These are phyloP conservation scores for Backusella tuberculispora DNA, from an alignment of 192 early-diverging fungal genomes.

Conservation along the genomic window DNA sequence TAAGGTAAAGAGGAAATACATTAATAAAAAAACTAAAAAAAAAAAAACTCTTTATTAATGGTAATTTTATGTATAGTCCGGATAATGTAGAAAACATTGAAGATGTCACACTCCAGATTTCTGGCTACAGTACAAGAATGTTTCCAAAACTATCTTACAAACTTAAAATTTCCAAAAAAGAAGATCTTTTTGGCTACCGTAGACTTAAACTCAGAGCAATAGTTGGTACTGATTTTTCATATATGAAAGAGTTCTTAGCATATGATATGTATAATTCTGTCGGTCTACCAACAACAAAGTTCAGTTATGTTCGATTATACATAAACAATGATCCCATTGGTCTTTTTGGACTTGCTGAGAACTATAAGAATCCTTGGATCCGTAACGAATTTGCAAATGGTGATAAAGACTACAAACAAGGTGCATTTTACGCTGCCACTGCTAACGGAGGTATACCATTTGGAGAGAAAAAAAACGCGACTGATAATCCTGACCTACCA, in stretches of 20 bases:
- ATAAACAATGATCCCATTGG: conserved; percentile 7
- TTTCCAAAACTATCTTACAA: conserved; percentile 15
- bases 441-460: neutral
- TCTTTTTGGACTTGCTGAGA: conserved; percentile 21
- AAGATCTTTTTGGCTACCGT: conserved; percentile 17
- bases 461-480: neutral
- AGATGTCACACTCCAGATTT: neutral
- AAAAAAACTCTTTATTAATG: too few relatives aligned
- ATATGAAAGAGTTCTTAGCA: conserved; percentile 3
- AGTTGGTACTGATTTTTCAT: conserved; percentile 5
- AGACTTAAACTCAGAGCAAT: conserved; percentile 1
- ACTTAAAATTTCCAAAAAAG: neutral
- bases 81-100: neutral
- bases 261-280: conserved; percentile 14
- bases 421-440: neutral
- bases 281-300: neutral
- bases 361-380: conserved; percentile 44
- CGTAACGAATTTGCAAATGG: conserved; percentile 33
- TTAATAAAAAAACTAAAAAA: neutral
- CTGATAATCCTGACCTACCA: neutral
- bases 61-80: neutral
- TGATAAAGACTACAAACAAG: conserved; percentile 29
- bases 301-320: neutral
- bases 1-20: neutral
- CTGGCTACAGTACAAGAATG: neutral